phyloP scores from a whole-genome alignment of 2,329 filamentous ascomycete genomes.

The Xylaria sp. region DNA sequence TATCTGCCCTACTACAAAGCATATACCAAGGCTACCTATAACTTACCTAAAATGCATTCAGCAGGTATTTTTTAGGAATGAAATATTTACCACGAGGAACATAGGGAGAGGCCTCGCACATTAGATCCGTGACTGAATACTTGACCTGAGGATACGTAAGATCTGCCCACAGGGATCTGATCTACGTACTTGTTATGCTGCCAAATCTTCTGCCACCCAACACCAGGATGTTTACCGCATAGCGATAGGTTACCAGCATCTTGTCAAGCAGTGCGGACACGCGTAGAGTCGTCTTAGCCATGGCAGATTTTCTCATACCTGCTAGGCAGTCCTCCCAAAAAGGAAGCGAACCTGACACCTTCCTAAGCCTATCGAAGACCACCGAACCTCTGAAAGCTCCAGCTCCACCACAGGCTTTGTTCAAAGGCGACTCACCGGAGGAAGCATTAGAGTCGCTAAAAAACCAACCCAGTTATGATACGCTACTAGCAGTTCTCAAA shows the following conservation, averaged over 20 bases:
- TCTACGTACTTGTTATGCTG: neutral
- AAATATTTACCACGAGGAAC: no score
- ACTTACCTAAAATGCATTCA: no score
- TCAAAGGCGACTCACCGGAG: constrained; percentile 45
- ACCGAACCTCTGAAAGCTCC: constrained; percentile 21
- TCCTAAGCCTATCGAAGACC: constrained; percentile 47
- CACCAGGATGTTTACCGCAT: neutral
- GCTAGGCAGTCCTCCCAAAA: constrained; percentile 59
- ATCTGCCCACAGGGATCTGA: neutral
- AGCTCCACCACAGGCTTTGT: constrained; percentile 25
- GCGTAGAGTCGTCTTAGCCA: constrained; percentile 36
- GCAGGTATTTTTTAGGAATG: no score
- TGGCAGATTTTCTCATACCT: constrained; percentile 63
- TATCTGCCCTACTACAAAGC: no score
- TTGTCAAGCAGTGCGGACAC: neutral
- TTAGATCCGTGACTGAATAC: neutral
- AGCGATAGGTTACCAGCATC: neutral
- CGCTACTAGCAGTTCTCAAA: constrained; percentile 57
- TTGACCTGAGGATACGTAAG: neutral
- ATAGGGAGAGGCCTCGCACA: neutral
- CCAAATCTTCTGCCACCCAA: neutral
- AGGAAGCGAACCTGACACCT: constrained; percentile 44
- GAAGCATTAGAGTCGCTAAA: constrained; percentile 66
- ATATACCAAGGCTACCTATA: no score
- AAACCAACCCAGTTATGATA: constrained; percentile 65